These are phyloP conservation scores for Talaromyces sp. DNA, from an alignment of 2,329 filamentous ascomycete genomes.

Conservation along the genomic window DNA sequence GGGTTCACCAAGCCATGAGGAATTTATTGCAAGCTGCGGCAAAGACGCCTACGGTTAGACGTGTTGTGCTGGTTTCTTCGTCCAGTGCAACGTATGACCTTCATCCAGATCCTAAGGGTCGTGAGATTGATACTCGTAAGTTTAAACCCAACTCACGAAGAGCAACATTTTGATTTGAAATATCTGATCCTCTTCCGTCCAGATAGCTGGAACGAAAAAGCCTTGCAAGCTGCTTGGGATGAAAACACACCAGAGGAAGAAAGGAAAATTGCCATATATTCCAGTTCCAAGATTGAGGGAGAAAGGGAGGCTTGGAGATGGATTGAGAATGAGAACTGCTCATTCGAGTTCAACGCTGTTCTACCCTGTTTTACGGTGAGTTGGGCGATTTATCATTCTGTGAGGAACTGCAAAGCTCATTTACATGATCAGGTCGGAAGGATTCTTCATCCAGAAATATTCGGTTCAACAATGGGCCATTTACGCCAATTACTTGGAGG, in stretches of 20 bases:
- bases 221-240: slow-evolving; percentile 40
- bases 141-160: neutral
- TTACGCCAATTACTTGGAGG: slow-evolving; percentile 12
- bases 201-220: slow-evolving; percentile 22
- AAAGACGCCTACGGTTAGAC: slow-evolving; percentile 8
- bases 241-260: slow-evolving; percentile 28
- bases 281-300: slow-evolving; percentile 50
- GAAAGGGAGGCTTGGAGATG: slow-evolving; percentile 54
- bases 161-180: too few relatives aligned
- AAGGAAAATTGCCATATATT: slow-evolving; percentile 17
- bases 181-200: neutral
- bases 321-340: slow-evolving; percentile 46
- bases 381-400: too few relatives aligned
- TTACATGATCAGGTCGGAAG: slow-evolving; percentile 34
- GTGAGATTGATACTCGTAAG: slow-evolving; percentile 10
- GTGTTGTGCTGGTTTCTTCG: slow-evolving; percentile 14
- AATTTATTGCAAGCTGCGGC: slow-evolving; percentile 36
- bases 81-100: neutral
- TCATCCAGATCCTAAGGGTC: slow-evolving; percentile 9
- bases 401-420: too few relatives aligned
- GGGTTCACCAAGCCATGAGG: slow-evolving; percentile 42
- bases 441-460: slow-evolving; percentile 35
- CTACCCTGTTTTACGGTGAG: slow-evolving; percentile 37
- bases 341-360: slow-evolving; percentile 49
- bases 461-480: slow-evolving; percentile 20